phyloP scores from a whole-genome alignment of 2,329 filamentous ascomycete genomes.

The Diaporthe longicolla region DNA sequence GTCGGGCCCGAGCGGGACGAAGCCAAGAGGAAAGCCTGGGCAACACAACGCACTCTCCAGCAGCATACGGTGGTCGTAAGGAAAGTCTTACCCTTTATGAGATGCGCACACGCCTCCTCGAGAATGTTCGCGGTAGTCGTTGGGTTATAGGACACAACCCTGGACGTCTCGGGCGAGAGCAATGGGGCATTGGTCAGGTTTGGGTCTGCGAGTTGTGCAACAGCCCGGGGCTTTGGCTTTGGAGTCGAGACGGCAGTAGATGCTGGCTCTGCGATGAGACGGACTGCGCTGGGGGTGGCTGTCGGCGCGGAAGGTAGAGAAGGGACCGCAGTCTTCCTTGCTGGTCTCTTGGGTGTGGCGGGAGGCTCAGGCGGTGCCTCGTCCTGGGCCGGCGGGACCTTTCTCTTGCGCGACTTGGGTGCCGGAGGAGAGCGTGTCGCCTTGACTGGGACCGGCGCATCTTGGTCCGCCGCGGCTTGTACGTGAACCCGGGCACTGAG shows the following conservation, averaged over 20 bases:
- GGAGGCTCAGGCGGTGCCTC: slow-evolving; percentile 46
- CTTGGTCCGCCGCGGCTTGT: slow-evolving; percentile 20
- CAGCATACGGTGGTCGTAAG: no score
- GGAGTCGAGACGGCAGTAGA: slow-evolving; percentile 37
- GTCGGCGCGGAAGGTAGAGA: slow-evolving; percentile 56
- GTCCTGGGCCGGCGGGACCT: slow-evolving; percentile 43
- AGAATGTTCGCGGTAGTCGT: slow-evolving; percentile 79
- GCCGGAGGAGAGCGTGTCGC: slow-evolving; percentile 41
- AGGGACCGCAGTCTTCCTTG: slow-evolving; percentile 44
- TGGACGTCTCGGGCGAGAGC: slow-evolving; percentile 78
- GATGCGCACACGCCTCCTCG: slow-evolving; percentile 80
- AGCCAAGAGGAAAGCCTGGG: not conserved
- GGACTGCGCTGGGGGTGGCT: slow-evolving; percentile 62
- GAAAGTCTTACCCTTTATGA: slow-evolving; percentile 63
- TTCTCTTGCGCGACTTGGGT: slow-evolving; percentile 49
- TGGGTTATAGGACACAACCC: slow-evolving; percentile 56
- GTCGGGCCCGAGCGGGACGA: not conserved
- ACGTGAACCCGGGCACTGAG: slow-evolving; percentile 52
- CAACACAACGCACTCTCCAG: not conserved
- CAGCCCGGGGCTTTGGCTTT: slow-evolving; percentile 56
- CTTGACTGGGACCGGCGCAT: slow-evolving; percentile 32
- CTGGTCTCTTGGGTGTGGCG: slow-evolving; percentile 49
- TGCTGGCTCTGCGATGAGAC: slow-evolving; percentile 55
- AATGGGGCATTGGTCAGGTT: slow-evolving; percentile 78
- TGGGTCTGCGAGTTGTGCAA: slow-evolving; percentile 73